A percentile compares a stretch with the other conserved stretches of the same genome.
These are phyloP conservation scores for Tolypocladium ovalisporum DNA, from an alignment of 2,329 filamentous ascomycete genomes.

Conservation along the genomic window DNA sequence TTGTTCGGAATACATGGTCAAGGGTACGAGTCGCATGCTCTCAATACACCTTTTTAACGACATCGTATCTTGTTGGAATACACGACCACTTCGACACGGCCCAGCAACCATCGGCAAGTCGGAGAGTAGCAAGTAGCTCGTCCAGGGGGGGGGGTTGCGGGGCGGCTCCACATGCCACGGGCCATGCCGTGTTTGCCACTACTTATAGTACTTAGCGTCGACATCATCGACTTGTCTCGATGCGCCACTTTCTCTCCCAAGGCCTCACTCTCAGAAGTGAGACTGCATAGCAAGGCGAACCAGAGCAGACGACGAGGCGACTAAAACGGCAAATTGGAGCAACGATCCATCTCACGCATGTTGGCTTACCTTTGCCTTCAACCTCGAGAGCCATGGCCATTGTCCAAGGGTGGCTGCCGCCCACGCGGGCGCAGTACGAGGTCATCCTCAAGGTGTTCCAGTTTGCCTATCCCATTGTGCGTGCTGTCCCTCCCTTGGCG, in stretches of 20 bases:
- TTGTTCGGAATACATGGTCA: background rate
- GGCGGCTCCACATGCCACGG: background rate
- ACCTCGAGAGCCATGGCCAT: conserved; percentile 27
- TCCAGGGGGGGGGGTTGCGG: no score
- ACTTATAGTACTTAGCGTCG: background rate
- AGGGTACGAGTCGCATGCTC: background rate
- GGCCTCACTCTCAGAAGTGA: background rate
- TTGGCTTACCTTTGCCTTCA: background rate
- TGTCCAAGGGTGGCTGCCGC: conserved; percentile 44
- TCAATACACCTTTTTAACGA: background rate
- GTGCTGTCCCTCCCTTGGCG: background rate
- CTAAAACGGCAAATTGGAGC: background rate
- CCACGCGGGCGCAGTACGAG: conserved; percentile 47
- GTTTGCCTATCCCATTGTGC: conserved; percentile 40
- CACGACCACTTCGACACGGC: background rate
- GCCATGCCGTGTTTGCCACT: background rate
- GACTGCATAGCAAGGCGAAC: background rate
- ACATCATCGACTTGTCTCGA: background rate
- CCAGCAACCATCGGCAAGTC: no score
- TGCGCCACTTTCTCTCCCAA: background rate
- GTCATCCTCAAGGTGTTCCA: conserved; percentile 40
- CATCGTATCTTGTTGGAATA: background rate
- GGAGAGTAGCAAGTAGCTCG: no score
- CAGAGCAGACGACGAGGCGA: background rate
- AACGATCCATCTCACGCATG: background rate